Evolutionary conservation across 108 stramenopile species (phyloP).

Genomic region (Stephanodiscus triporus): DNA sequence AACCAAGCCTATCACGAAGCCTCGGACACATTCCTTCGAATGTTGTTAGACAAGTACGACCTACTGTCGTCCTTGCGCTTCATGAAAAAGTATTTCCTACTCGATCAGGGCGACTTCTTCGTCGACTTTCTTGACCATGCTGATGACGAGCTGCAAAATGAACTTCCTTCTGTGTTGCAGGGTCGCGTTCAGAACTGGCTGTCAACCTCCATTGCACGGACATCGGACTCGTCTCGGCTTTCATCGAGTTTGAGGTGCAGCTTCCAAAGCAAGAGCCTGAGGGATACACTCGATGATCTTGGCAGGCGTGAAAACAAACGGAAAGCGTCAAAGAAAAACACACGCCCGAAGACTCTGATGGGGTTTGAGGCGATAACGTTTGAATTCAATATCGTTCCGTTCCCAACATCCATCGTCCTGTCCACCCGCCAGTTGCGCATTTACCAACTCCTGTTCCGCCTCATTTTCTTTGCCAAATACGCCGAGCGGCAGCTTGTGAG

Average conservation of each 20-base stretch:
- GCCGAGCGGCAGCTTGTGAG: slow-evolving; percentile 93
- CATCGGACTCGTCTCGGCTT: slow-evolving; percentile 40
- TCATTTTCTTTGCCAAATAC: slow-evolving; percentile 97
- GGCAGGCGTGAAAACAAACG: slow-evolving; percentile 41
- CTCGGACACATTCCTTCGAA: slow-evolving; percentile 64
- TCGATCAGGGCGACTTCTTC: slow-evolving; percentile 98
- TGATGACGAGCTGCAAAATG: slow-evolving; percentile 81
- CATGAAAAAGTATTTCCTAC: slow-evolving; percentile 94
- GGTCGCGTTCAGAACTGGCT: slow-evolving; percentile 90
- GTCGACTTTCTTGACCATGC: slow-evolving; percentile 94
- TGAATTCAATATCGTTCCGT: slow-evolving; percentile 80
- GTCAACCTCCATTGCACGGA: slow-evolving; percentile 51
- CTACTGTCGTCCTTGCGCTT: slow-evolving; percentile 71
- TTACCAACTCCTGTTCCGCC: slow-evolving; percentile 97
- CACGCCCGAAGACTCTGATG: slow-evolving; percentile 60
- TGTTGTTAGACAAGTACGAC: slow-evolving; percentile 69
- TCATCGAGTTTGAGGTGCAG: slow-evolving; percentile 55
- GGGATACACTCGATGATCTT: slow-evolving; percentile 66
- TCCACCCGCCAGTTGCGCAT: slow-evolving; percentile 74
- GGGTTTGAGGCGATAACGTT: slow-evolving; percentile 92
- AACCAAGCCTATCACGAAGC: slow-evolving; percentile 73
- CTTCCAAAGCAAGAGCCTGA: slow-evolving; percentile 63
- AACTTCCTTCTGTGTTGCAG: slow-evolving; percentile 54
- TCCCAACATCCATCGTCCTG: slow-evolving; percentile 92
- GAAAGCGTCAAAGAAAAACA: slow-evolving; percentile 46